Evolutionary conservation across 116 monocot genomes (phyloP).

Genomic region (Thalassia testudinum): DNA sequence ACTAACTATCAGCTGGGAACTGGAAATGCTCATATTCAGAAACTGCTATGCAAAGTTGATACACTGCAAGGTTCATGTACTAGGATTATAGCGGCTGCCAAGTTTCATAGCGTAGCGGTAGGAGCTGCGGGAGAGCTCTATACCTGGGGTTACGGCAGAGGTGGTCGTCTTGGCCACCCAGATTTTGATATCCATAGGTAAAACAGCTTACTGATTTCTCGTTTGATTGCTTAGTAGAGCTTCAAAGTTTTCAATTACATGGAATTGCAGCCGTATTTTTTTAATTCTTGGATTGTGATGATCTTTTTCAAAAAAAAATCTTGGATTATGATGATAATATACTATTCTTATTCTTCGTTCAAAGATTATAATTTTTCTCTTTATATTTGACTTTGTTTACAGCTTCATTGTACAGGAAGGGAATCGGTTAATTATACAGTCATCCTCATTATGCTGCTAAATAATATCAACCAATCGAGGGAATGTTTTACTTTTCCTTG

Average conservation of each 20-base stretch:
- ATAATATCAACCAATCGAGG: no score
- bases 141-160: constrained; percentile 97
- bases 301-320: background rate
- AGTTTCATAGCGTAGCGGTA: constrained; percentile 91
- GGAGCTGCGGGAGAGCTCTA: constrained; percentile 67
- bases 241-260: background rate
- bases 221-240: background rate
- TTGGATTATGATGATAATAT: background rate
- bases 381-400: no score
- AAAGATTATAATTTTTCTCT: no score
- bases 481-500: no score
- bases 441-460: no score
- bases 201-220: background rate
- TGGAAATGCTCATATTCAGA: constrained; percentile 94
- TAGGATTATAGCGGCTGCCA: constrained; percentile 60
- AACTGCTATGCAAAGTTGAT: constrained; percentile 87
- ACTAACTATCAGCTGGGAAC: constrained; percentile 98
- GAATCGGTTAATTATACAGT: no score
- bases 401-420: no score
- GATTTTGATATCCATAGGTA: constrained; percentile 99
- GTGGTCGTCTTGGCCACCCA: constrained; percentile 95
- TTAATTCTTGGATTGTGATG: background rate
- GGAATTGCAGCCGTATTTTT: no score
- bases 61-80: constrained; percentile 56
- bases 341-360: no score